These are phyloP conservation scores for Pholiota microspora DNA, from an alignment of 768 basidiomycete species.

Conservation along the genomic window DNA sequence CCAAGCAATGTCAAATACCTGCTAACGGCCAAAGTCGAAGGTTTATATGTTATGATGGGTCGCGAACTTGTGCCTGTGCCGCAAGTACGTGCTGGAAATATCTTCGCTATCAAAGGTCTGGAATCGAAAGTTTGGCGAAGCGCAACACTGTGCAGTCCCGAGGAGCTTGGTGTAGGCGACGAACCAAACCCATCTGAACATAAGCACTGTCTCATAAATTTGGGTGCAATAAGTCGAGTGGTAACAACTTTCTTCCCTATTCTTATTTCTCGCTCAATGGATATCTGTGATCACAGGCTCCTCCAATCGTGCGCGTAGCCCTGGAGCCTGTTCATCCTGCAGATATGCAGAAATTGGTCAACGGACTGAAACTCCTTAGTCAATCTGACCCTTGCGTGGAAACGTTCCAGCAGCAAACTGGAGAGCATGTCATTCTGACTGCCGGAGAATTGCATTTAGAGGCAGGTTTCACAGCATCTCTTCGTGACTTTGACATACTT, in stretches of 20 bases:
- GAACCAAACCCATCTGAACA: slow-evolving; percentile 29
- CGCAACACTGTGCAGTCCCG: slow-evolving; percentile 82
- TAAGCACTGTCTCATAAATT: slow-evolving; percentile 67
- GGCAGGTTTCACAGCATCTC: slow-evolving; percentile 39
- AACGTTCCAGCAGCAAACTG: slow-evolving; percentile 95
- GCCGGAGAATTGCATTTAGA: slow-evolving; percentile 97
- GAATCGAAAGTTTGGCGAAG: slow-evolving; percentile 89
- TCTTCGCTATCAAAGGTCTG: slow-evolving; percentile 89
- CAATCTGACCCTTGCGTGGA: slow-evolving; percentile 98
- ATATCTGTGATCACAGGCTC: slow-evolving; percentile 45
- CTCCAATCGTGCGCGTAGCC: slow-evolving; percentile 94
- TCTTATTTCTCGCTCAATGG: background rate
- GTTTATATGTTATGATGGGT: slow-evolving; percentile 97
- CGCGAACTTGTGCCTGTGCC: slow-evolving; percentile 85
- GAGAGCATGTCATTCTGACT: slow-evolving; percentile 94
- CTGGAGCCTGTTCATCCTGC: slow-evolving; percentile 80
- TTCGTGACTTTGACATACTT: background rate
- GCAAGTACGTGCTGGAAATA: slow-evolving; percentile 85
- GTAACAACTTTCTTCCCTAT: slow-evolving; percentile 32
- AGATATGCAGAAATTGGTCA: slow-evolving; percentile 87
- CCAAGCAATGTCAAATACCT: slow-evolving; percentile 68
- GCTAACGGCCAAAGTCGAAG: slow-evolving; percentile 58
- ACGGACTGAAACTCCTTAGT: slow-evolving; percentile 83
- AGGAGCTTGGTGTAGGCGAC: slow-evolving; percentile 38
- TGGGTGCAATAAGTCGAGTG: slow-evolving; percentile 67